A percentile compares a stretch with the other conserved stretches of the same genome.
These are phyloP conservation scores for Plasmopara muralis DNA, from an alignment of 352 stramenopile species.

Conservation along the genomic window DNA sequence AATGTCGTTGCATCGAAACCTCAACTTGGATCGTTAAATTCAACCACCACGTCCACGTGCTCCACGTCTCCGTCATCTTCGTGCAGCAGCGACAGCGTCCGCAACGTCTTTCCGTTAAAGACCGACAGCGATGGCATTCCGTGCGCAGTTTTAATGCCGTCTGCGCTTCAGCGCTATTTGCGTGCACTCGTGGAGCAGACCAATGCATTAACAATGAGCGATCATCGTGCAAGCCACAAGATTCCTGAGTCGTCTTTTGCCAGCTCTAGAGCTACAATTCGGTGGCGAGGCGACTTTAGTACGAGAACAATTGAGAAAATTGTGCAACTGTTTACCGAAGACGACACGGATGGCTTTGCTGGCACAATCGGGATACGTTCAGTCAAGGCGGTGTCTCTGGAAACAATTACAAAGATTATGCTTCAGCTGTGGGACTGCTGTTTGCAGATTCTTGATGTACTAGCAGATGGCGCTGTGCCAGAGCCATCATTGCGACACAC, in stretches of 20 bases:
- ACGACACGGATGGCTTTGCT: conserved; percentile 25
- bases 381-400: conserved; percentile 27
- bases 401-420: conserved; percentile 34
- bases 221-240: conserved; percentile 20
- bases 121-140: conserved; percentile 11
- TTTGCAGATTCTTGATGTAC: conserved; percentile 38
- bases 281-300: conserved; percentile 20
- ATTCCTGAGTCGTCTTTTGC: conserved; percentile 7
- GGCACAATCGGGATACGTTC: conserved; percentile 24
- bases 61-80: conserved; percentile 26
- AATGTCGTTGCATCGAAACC: conserved; percentile 10
- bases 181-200: conserved; percentile 27
- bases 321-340: conserved; percentile 26
- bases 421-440: conserved; percentile 55
- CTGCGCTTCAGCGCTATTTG: conserved; percentile 31
- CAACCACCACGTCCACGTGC: conserved; percentile 20
- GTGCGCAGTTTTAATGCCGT: conserved; percentile 27
- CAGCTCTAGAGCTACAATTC: conserved; percentile 11
- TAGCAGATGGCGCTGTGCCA: conserved; percentile 21
- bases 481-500: conserved; percentile 25
- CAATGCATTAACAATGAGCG: conserved; percentile 10
- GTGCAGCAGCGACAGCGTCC: conserved; percentile 14
- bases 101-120: conserved; percentile 21
- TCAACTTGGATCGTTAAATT: conserved; percentile 16
- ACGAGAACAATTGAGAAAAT: conserved; percentile 36